Evolutionary conservation across 345 rosid genomes (phyloP).

Genomic region (Rhodamnia rubescens): DNA sequence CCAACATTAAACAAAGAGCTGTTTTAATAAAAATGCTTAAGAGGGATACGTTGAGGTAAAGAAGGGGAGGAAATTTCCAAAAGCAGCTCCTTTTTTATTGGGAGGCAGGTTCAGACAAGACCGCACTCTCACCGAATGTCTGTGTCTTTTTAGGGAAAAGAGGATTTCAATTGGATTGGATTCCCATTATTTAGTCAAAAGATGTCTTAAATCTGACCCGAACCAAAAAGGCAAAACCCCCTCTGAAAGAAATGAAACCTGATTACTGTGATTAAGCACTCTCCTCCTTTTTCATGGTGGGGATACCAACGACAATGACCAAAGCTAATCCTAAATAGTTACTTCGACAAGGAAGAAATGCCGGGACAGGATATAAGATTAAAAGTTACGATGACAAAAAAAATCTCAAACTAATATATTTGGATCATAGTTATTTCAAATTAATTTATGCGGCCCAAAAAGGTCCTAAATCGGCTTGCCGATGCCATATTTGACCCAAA

Average conservation of each 20-base stretch:
- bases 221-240: neutral
- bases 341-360: neutral
- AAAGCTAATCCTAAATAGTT: neutral
- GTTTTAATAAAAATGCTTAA: neutral
- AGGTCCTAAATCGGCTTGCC: rapidly evolving
- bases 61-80: neutral
- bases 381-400: neutral
- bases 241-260: neutral
- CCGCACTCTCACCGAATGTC: neutral
- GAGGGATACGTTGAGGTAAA: neutral
- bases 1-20: neutral
- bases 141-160: constrained; percentile 1
- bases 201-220: neutral
- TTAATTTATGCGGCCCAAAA: rapidly evolving
- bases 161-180: neutral
- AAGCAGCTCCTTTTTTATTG: neutral
- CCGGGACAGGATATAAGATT: neutral
- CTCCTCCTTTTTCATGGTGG: neutral
- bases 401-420: neutral
- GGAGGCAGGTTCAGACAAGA: neutral
- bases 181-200: constrained; percentile 7
- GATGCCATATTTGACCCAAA: neutral
- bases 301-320: neutral
- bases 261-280: neutral
- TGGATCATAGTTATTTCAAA: neutral